Percentiles rank a stretch among this genome's conserved stretches.
These are phyloP conservation scores for Teunomyces barrocoloradensis DNA, from an alignment of 805 yeast species.

Conservation along the genomic window DNA sequence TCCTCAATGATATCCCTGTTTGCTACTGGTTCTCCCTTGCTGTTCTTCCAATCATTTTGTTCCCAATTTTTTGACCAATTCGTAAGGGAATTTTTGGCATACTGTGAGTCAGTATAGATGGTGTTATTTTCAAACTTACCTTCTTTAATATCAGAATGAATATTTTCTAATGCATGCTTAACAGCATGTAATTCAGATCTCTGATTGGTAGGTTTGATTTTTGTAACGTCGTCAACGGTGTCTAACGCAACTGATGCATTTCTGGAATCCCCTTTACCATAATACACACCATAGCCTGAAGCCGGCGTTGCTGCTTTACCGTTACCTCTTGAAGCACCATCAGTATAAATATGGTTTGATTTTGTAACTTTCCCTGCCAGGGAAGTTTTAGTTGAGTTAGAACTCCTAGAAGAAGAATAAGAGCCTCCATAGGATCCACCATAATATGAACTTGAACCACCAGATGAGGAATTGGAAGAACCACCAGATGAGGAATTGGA, in stretches of 20 bases:
- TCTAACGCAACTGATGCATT: conserved; percentile 56
- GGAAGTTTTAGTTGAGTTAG: background rate
- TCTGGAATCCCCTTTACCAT: conserved; percentile 52
- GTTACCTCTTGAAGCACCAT: conserved; percentile 71
- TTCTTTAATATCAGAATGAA: conserved; percentile 23
- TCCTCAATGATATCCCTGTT: conserved; percentile 52
- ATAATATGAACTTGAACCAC: background rate
- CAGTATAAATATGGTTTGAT: conserved; percentile 53
- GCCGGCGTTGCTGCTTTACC: conserved; percentile 40
- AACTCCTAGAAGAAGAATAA: background rate
- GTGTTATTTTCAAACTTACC: conserved; percentile 23
- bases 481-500: conserved; percentile 1
- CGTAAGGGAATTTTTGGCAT: conserved; percentile 54
- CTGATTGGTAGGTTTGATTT: conserved; percentile 62
- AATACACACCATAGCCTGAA: conserved; percentile 79
- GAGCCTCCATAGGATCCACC: background rate
- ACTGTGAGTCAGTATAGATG: conserved; percentile 71
- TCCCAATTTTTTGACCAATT: conserved; percentile 61
- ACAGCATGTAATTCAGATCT: conserved; percentile 78
- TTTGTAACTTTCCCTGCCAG: background rate
- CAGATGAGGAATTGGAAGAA: background rate
- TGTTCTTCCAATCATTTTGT: conserved; percentile 49
- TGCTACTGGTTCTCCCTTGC: conserved; percentile 44
- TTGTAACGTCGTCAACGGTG: conserved; percentile 12
- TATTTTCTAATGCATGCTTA: conserved; percentile 47